Conservation (phyloP, 2,329 filamentous ascomycete species). For the Huntiella omanensis region DNA sequence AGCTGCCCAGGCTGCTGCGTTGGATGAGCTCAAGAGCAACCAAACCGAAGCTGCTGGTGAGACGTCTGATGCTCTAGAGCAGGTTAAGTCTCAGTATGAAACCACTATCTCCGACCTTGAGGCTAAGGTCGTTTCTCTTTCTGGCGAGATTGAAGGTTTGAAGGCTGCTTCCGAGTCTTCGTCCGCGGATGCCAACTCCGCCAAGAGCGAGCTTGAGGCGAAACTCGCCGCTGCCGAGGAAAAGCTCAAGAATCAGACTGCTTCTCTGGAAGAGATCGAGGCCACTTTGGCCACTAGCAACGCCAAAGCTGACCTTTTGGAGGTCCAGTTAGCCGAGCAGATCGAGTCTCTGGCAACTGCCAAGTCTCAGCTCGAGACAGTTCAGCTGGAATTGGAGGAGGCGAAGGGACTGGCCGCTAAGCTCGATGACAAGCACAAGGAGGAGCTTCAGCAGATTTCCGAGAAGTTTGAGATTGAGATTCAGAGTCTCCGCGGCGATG, state of each 20-base stretch:
- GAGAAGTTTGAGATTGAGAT: slow-evolving; percentile 47
- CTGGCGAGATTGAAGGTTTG: slow-evolving; percentile 31
- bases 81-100: slow-evolving; percentile 30
- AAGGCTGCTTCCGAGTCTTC: slow-evolving; percentile 31
- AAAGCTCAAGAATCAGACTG: slow-evolving; percentile 16
- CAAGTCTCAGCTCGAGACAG: slow-evolving; percentile 24
- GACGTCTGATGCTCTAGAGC: slow-evolving; percentile 22
- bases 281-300: slow-evolving; percentile 26
- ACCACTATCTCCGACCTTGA: slow-evolving; percentile 28
- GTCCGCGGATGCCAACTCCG: slow-evolving; percentile 26
- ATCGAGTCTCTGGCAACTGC: neutral
- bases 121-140: slow-evolving; percentile 27
- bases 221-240: slow-evolving; percentile 20
- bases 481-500: slow-evolving; percentile 41
- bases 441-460: slow-evolving; percentile 38
- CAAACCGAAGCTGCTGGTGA: slow-evolving; percentile 20
- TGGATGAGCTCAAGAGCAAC: slow-evolving; percentile 15
- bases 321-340: neutral
- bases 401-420: slow-evolving; percentile 28
- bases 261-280: slow-evolving; percentile 22
- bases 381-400: slow-evolving; percentile 27
- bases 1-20: slow-evolving; percentile 21
- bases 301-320: slow-evolving; percentile 18
- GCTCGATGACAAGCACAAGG: slow-evolving; percentile 36
- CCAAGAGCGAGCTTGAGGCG: slow-evolving; percentile 28